phyloP scores from a whole-genome alignment of 257 asterid genomes.

The Forsythia viridissima region DNA sequence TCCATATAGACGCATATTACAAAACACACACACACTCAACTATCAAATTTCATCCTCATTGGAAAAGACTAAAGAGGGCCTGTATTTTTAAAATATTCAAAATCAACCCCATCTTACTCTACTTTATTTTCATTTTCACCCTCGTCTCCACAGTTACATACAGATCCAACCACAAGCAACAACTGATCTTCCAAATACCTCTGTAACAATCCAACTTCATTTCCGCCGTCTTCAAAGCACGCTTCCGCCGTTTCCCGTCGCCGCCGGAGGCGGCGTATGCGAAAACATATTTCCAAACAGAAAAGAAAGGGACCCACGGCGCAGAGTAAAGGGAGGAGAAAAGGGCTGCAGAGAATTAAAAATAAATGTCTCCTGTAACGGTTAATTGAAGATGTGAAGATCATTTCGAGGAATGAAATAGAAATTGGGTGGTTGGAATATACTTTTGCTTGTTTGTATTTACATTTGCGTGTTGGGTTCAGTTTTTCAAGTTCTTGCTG shows the following conservation, averaged over 20 bases:
- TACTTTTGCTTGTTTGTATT: background rate
- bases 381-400: constrained; percentile 43
- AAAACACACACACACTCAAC: background rate
- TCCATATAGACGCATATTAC: no score
- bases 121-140: constrained; percentile 19
- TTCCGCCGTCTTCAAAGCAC: background rate
- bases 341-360: constrained; percentile 46
- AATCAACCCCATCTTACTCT: constrained; percentile 36
- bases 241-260: constrained; percentile 19
- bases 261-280: constrained; percentile 13
- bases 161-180: constrained; percentile 34
- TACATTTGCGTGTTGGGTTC: constrained; percentile 23
- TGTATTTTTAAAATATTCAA: constrained; percentile 42
- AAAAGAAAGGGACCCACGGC: constrained; percentile 42
- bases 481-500: no score
- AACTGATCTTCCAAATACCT: constrained; percentile 59
- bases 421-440: constrained; percentile 19
- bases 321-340: constrained; percentile 45
- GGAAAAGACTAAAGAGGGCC: constrained; percentile 44
- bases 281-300: constrained; percentile 34
- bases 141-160: constrained; percentile 26
- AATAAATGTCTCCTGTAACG: constrained; percentile 41
- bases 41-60: constrained; percentile 18
- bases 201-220: constrained; percentile 43
- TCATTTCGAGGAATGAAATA: constrained; percentile 31